These are phyloP conservation scores for Tolypocladium inflatum DNA, from an alignment of 2,329 filamentous ascomycete species.

Conservation along the genomic window DNA sequence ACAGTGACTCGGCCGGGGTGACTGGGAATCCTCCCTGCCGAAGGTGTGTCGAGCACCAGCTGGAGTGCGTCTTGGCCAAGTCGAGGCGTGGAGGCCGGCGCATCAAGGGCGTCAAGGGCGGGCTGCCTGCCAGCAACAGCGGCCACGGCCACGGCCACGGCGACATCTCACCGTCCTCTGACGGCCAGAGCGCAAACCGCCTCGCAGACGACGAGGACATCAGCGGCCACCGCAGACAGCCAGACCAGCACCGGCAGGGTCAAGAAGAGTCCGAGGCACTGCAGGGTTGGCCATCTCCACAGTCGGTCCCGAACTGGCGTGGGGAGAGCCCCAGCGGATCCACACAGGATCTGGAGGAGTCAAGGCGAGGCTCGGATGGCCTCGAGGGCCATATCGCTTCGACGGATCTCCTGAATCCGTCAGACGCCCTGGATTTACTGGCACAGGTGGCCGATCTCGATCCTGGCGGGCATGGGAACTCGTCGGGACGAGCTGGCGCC, in stretches of 20 bases:
- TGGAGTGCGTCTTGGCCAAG: slow-evolving; percentile 29
- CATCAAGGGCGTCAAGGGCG: slow-evolving; percentile 15
- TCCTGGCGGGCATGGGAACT: slow-evolving; percentile 9
- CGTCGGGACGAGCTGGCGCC: slow-evolving; percentile 5
- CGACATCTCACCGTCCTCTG: neutral
- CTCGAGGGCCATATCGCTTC: slow-evolving; percentile 31
- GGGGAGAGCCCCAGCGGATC: slow-evolving; percentile 5
- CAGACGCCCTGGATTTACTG: slow-evolving; percentile 29
- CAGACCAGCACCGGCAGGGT: neutral
- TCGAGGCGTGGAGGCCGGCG: slow-evolving; percentile 28
- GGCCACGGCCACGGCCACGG: neutral
- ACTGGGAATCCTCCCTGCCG: slow-evolving; percentile 26
- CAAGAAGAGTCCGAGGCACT: neutral
- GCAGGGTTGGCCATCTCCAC: slow-evolving; percentile 8
- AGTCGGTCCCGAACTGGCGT: slow-evolving; percentile 7
- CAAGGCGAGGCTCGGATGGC: slow-evolving; percentile 7
- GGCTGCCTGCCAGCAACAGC: slow-evolving; percentile 1
- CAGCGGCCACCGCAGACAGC: slow-evolving; percentile 1
- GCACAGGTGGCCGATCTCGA: slow-evolving; percentile 31
- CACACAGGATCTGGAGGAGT: slow-evolving; percentile 4
- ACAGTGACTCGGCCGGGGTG: slow-evolving; percentile 21
- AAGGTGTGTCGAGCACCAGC: slow-evolving; percentile 25
- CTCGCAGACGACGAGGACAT: slow-evolving; percentile 4
- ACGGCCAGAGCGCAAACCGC: neutral
- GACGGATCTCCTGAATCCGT: slow-evolving; percentile 29